phyloP scores from a whole-genome alignment of 768 basidiomycete species.

The Tricholoma flavovirens region DNA sequence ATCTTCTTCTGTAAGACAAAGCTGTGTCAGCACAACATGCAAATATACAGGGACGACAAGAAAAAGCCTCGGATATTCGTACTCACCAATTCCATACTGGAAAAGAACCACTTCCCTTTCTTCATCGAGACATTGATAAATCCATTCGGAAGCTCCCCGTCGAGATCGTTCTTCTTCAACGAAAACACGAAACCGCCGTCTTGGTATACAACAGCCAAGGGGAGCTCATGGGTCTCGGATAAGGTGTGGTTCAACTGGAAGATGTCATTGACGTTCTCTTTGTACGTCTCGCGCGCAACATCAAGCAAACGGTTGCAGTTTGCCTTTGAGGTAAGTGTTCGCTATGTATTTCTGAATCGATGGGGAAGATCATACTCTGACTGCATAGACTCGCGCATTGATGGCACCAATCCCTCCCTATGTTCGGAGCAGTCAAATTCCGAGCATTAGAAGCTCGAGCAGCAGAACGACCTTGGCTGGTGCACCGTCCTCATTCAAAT shows the following conservation, averaged over 20 bases:
- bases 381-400: constrained; percentile 84
- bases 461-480: constrained; percentile 46
- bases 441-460: neutral
- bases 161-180: constrained; percentile 62
- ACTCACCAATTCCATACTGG: constrained; percentile 75
- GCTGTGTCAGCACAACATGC: neutral
- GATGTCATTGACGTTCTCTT: constrained; percentile 89
- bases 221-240: constrained; percentile 57
- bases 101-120: constrained; percentile 71
- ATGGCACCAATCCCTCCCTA: constrained; percentile 70
- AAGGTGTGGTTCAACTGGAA: constrained; percentile 57
- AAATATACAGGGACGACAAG: neutral
- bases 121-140: constrained; percentile 65
- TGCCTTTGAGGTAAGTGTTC: constrained; percentile 35
- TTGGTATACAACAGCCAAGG: constrained; percentile 63
- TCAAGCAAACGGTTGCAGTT: constrained; percentile 82
- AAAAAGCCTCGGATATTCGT: neutral
- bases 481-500: constrained; percentile 68
- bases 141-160: constrained; percentile 58
- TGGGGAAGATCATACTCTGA: constrained; percentile 36
- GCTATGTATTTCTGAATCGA: neutral
- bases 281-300: constrained; percentile 91
- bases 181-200: constrained; percentile 70
- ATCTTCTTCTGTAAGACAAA: constrained; percentile 62
- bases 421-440: neutral